Conservation (phyloP, 805 yeast genomes). For the Metschnikowia reukaufii region DNA sequence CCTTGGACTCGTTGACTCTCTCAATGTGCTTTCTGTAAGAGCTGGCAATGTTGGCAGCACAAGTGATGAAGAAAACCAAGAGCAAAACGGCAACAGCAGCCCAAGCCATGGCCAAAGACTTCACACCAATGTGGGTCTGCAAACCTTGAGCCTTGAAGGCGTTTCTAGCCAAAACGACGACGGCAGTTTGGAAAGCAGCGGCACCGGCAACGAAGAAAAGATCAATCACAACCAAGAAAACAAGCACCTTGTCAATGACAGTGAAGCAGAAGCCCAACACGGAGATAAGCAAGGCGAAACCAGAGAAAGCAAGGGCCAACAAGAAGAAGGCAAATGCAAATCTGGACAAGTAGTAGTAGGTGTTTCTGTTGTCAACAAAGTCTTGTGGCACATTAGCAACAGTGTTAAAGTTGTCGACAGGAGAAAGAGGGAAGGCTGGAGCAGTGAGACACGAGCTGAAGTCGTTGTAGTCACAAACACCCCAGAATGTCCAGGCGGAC, state of each 20-base stretch:
- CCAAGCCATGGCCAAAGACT: constrained; percentile 67
- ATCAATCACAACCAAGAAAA: constrained; percentile 52
- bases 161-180: constrained; percentile 68
- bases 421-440: constrained; percentile 87
- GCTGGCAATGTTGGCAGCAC: constrained; percentile 48
- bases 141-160: constrained; percentile 55
- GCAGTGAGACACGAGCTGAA: constrained; percentile 54
- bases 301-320: constrained; percentile 60
- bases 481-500: constrained; percentile 84
- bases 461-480: constrained; percentile 57
- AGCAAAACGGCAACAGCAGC: constrained; percentile 58
- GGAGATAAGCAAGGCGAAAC: constrained; percentile 57
- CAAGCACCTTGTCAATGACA: constrained; percentile 53
- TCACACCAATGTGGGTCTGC: constrained; percentile 52
- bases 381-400: constrained; percentile 50
- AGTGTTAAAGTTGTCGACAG: constrained; percentile 67
- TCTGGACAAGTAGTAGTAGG: constrained; percentile 64
- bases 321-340: constrained; percentile 64
- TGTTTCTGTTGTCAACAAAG: constrained; percentile 54
- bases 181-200: constrained; percentile 74
- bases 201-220: constrained; percentile 58
- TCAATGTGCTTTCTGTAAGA: constrained; percentile 54
- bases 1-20: constrained; percentile 29
- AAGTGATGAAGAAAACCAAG: constrained; percentile 51
- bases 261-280: constrained; percentile 56